Conservation (phyloP, 108 stramenopile species). For the Skeletonema grethae region DNA sequence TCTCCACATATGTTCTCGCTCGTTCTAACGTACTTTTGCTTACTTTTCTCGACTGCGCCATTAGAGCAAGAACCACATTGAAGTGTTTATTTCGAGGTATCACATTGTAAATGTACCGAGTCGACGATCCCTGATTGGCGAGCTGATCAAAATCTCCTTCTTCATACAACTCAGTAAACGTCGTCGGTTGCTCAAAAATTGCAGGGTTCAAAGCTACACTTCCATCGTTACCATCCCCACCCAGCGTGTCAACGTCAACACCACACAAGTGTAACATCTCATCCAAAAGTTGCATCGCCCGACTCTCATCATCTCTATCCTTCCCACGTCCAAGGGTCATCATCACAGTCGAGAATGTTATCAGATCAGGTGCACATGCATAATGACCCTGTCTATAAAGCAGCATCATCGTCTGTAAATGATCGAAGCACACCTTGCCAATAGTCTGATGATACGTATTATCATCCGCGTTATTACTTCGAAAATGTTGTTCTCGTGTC, state of each 20-base stretch:
- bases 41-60: slow-evolving; percentile 19
- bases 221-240: not conserved
- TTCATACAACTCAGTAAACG: not conserved
- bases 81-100: slow-evolving; percentile 36
- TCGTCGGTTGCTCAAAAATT: not conserved
- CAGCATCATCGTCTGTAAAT: slow-evolving; percentile 32
- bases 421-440: slow-evolving; percentile 22
- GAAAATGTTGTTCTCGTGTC: slow-evolving; percentile 10
- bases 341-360: slow-evolving; percentile 40
- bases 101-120: slow-evolving; percentile 18
- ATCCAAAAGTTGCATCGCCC: slow-evolving; percentile 34
- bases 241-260: not conserved
- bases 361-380: slow-evolving; percentile 33
- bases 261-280: slow-evolving; percentile 38
- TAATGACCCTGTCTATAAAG: slow-evolving; percentile 18
- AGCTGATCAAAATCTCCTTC: not conserved
- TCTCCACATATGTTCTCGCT: slow-evolving; percentile 22
- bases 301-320: slow-evolving; percentile 8
- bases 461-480: not conserved
- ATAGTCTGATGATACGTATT: not conserved
- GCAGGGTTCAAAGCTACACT: not conserved
- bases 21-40: slow-evolving; percentile 8
- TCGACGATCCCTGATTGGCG: not conserved
- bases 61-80: slow-evolving; percentile 33
- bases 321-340: slow-evolving; percentile 13